phyloP scores from a whole-genome alignment of 257 asterid species.

The Fraxinus quadrangulata region DNA sequence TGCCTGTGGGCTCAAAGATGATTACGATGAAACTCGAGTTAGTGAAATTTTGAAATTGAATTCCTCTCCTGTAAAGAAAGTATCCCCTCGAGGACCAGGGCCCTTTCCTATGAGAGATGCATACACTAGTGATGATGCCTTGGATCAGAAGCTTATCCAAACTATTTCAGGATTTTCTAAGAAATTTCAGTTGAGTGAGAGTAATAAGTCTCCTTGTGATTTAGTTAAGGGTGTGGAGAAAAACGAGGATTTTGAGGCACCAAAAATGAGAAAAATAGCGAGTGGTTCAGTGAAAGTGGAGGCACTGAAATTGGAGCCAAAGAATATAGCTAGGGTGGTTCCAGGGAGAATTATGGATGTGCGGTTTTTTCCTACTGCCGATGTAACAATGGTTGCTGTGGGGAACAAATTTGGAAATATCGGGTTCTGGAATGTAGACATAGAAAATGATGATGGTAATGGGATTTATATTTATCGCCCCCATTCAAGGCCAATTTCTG shows the following conservation, averaged over 20 bases:
- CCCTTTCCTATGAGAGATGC: conserved; percentile 64
- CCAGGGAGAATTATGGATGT: conserved; percentile 70
- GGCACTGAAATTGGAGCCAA: conserved; percentile 54
- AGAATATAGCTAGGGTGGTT: conserved; percentile 70
- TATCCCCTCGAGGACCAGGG: conserved; percentile 35
- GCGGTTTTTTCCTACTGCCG: conserved; percentile 64
- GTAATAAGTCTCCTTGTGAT: conserved; percentile 10
- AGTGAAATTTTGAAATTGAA: conserved; percentile 19
- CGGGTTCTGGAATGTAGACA: conserved; percentile 80
- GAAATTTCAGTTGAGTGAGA: conserved; percentile 29
- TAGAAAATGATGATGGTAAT: conserved; percentile 53
- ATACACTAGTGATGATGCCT: conserved; percentile 47
- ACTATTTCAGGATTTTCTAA: conserved; percentile 35
- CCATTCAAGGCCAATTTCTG: conserved; percentile 81
- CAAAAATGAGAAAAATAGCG: conserved; percentile 26
- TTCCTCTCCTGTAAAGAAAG: conserved; percentile 20
- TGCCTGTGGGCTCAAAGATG: conserved; percentile 58
- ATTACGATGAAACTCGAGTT: conserved; percentile 32
- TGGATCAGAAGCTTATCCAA: conserved; percentile 41
- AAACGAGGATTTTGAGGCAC: conserved; percentile 18
- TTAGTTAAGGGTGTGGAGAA: conserved; percentile 20
- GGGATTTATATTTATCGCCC: conserved; percentile 74
- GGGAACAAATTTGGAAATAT: conserved; percentile 82
- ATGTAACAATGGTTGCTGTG: conserved; percentile 61
- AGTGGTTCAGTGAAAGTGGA: conserved; percentile 51